Conservation (phyloP, 2,329 filamentous ascomycete genomes). For the Cladosporium sp. region DNA sequence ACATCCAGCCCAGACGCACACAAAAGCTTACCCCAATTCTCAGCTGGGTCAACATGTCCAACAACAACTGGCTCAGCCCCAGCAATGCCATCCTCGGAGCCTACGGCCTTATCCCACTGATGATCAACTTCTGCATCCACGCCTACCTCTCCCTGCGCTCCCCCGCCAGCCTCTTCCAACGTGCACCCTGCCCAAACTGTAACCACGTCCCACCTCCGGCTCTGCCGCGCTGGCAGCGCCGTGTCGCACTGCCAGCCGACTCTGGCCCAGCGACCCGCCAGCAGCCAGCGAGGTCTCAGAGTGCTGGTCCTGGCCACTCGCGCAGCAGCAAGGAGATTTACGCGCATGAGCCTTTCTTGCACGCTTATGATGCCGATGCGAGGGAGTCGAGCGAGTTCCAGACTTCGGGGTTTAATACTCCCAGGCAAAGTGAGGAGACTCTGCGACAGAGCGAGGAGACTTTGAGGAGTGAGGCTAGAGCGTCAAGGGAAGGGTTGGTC, state of each 20-base stretch:
- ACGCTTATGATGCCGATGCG: conserved; percentile 1
- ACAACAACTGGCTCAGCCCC: not conserved
- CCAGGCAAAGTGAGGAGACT: conserved; percentile 13
- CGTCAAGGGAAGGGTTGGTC: not conserved
- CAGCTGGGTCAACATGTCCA: conserved; percentile 12
- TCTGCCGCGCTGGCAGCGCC: conserved; percentile 8
- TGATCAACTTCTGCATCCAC: conserved; percentile 26
- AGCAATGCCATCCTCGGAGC: conserved; percentile 20
- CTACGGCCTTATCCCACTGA: conserved; percentile 25
- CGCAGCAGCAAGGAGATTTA: conserved; percentile 10
- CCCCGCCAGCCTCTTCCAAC: conserved; percentile 7
- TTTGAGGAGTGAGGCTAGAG: conserved; percentile 2
- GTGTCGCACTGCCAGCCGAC: conserved; percentile 6
- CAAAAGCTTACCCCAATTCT: not conserved
- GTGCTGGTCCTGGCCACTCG: conserved; percentile 1
- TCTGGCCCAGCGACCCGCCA: not conserved
- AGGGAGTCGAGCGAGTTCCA: conserved; percentile 16
- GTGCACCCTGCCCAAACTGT: conserved; percentile 25
- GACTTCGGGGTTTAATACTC: conserved; percentile 17
- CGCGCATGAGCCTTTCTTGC: not conserved
- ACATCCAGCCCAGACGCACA: not conserved
- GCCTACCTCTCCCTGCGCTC: conserved; percentile 23
- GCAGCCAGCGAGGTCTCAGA: not conserved
- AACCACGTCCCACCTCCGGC: conserved; percentile 9
- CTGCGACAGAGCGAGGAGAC: conserved; percentile 4